Conservation (phyloP, 2,329 filamentous ascomycete species). For the Arachnomyces sp. region DNA sequence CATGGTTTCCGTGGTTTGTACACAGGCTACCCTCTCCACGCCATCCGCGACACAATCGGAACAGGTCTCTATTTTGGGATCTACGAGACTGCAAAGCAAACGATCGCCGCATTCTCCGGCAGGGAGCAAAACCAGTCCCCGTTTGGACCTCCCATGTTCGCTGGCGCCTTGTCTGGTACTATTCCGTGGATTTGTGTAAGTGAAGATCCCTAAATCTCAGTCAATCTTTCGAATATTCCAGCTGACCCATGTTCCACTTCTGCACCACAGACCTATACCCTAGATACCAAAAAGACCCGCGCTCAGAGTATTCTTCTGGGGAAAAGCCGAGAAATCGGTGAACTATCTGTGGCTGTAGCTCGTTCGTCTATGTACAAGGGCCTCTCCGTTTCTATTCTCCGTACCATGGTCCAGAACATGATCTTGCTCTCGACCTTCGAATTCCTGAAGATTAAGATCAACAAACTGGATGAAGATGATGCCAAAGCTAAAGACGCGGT, state of each 20-base stretch:
- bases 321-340: slow-evolving; percentile 34
- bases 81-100: slow-evolving; percentile 42
- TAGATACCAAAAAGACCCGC: slow-evolving; percentile 44
- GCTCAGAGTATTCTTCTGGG: slow-evolving; percentile 41
- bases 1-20: slow-evolving; percentile 39
- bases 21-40: slow-evolving; percentile 39
- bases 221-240: neutral
- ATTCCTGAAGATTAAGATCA: slow-evolving; percentile 38
- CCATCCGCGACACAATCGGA: slow-evolving; percentile 38
- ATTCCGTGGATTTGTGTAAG: slow-evolving; percentile 41
- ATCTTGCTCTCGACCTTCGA: slow-evolving; percentile 41
- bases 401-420: slow-evolving; percentile 43
- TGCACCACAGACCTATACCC: slow-evolving; percentile 36
- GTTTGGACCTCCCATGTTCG: slow-evolving; percentile 37
- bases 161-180: slow-evolving; percentile 41
- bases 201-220: slow-evolving; percentile 4
- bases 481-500: neutral
- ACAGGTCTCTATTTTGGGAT: slow-evolving; percentile 41
- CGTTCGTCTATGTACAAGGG: slow-evolving; percentile 42
- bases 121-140: slow-evolving; percentile 30
- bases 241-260: slow-evolving; percentile 2
- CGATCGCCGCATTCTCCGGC: slow-evolving; percentile 37
- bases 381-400: slow-evolving; percentile 40
- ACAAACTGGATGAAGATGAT: slow-evolving; percentile 26
- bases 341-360: slow-evolving; percentile 32